A percentile compares a stretch with the other conserved stretches of the same genome.
phyloP scores from a whole-genome alignment of 768 basidiomycete genomes.

The Rickenella mellea region DNA sequence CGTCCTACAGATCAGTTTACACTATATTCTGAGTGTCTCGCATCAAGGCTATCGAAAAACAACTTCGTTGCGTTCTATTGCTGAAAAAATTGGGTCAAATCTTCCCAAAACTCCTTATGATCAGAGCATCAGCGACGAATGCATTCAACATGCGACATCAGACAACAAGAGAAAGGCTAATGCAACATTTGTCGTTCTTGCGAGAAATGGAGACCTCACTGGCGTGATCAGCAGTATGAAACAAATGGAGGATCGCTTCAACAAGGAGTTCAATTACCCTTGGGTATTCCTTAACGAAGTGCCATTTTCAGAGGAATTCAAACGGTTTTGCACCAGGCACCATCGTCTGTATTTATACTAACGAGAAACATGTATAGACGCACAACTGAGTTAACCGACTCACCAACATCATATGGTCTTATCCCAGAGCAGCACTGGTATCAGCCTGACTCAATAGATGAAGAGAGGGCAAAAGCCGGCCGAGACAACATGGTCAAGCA shows the following conservation, averaged over 20 bases:
- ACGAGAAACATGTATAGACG: conserved; percentile 22
- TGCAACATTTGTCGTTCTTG: conserved; percentile 57
- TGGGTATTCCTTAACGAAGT: conserved; percentile 88
- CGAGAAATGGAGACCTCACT: conserved; percentile 54
- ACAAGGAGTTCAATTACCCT: conserved; percentile 68
- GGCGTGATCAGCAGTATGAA: conserved; percentile 55
- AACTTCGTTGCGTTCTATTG: conserved; percentile 10
- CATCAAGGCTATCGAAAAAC: conserved; percentile 10
- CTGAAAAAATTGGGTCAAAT: neutral
- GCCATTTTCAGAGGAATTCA: conserved; percentile 69
- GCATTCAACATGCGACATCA: conserved; percentile 33
- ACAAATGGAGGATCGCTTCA: conserved; percentile 83
- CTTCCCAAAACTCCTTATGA: neutral
- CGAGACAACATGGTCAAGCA: conserved; percentile 43
- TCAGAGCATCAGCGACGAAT: conserved; percentile 27
- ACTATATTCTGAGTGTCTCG: neutral
- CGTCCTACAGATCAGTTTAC: neutral
- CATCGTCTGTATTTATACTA: conserved; percentile 10
- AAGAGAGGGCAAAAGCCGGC: conserved; percentile 43
- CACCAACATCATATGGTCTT: conserved; percentile 41
- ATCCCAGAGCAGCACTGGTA: conserved; percentile 58
- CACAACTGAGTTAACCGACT: conserved; percentile 31
- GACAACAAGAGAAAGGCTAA: conserved; percentile 41
- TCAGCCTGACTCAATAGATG: conserved; percentile 69
- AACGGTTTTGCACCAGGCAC: conserved; percentile 30